Evolutionary conservation across 164 flowering plant species (phyloP).

Genomic region (Platanus orientalis): DNA sequence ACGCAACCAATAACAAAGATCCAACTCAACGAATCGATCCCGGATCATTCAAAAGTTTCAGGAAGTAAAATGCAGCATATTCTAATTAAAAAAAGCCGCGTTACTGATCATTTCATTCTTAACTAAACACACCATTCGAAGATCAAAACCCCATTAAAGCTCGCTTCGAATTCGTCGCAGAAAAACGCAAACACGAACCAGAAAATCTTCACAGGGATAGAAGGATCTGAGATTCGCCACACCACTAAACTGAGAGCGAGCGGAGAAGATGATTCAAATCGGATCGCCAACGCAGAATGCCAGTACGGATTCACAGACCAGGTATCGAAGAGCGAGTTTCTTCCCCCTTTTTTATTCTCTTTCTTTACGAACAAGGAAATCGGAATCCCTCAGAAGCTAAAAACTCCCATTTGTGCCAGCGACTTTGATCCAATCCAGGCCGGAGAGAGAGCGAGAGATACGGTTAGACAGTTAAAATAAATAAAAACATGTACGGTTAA

Average conservation of each 20-base stretch:
- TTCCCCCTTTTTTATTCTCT: neutral
- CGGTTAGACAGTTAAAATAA: slow-evolving; percentile 14
- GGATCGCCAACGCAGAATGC: neutral
- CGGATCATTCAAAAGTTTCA: neutral
- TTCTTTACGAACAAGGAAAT: neutral
- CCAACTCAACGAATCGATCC: neutral
- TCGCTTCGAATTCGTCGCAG: neutral
- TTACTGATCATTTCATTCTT: neutral
- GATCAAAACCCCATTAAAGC: slow-evolving; percentile 7
- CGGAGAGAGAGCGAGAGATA: slow-evolving; percentile 10
- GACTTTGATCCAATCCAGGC: slow-evolving; percentile 5
- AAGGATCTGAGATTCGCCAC: neutral
- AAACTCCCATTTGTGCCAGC: neutral
- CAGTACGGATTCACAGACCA: neutral
- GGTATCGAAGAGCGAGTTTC: neutral
- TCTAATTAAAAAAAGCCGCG: neutral
- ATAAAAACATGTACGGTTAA: neutral
- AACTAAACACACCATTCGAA: neutral
- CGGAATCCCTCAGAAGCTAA: neutral
- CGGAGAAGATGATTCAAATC: neutral
- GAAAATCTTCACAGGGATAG: neutral
- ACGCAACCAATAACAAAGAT: neutral
- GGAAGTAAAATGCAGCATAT: neutral
- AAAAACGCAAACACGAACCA: neutral
- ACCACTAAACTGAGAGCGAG: slow-evolving; percentile 8